Percentiles rank a stretch among this genome's conserved stretches.
These are phyloP conservation scores for Scedosporium minutisporum DNA, from an alignment of 2,329 filamentous ascomycete species.

Conservation along the genomic window DNA sequence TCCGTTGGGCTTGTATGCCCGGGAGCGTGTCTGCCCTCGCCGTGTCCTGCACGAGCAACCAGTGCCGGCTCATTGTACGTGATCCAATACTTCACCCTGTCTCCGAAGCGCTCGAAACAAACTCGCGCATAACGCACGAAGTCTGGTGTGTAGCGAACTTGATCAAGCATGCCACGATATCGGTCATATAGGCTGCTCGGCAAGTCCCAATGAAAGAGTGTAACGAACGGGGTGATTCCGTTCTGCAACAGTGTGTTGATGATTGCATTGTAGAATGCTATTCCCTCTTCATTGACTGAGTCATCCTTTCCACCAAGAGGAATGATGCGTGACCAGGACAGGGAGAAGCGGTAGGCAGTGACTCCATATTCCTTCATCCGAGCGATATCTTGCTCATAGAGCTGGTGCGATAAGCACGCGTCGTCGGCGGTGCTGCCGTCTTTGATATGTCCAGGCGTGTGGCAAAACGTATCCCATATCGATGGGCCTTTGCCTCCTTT, in stretches of 20 bases:
- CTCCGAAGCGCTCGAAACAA: slow-evolving; percentile 46
- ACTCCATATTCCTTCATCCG: slow-evolving; percentile 50
- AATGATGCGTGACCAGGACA: slow-evolving; percentile 57
- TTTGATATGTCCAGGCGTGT: slow-evolving; percentile 26
- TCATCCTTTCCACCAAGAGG: slow-evolving; percentile 54
- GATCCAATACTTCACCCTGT: slow-evolving; percentile 52
- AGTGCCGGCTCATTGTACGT: slow-evolving; percentile 24
- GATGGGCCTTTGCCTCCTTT: slow-evolving; percentile 29
- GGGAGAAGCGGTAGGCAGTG: slow-evolving; percentile 52
- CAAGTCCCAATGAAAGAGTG: slow-evolving; percentile 57
- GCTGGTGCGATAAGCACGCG: slow-evolving; percentile 26
- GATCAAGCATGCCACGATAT: slow-evolving; percentile 52
- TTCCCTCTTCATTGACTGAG: slow-evolving; percentile 49
- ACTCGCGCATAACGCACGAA: slow-evolving; percentile 48
- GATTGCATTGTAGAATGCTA: slow-evolving; percentile 50
- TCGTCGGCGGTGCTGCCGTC: slow-evolving; percentile 29
- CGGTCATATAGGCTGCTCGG: slow-evolving; percentile 48
- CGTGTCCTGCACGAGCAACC: slow-evolving; percentile 23
- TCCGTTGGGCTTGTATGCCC: slow-evolving; percentile 22
- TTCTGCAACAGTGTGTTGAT: slow-evolving; percentile 49
- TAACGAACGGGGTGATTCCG: slow-evolving; percentile 50
- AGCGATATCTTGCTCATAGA: slow-evolving; percentile 43
- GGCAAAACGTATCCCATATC: slow-evolving; percentile 30
- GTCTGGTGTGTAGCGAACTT: slow-evolving; percentile 51
- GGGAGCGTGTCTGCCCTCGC: slow-evolving; percentile 23